Evolutionary conservation across 495 filamentous ascomycete species (phyloP), one percentile per base, ranked within the genome.

Genomic region (Hyaloscypha variabilis): DNA sequence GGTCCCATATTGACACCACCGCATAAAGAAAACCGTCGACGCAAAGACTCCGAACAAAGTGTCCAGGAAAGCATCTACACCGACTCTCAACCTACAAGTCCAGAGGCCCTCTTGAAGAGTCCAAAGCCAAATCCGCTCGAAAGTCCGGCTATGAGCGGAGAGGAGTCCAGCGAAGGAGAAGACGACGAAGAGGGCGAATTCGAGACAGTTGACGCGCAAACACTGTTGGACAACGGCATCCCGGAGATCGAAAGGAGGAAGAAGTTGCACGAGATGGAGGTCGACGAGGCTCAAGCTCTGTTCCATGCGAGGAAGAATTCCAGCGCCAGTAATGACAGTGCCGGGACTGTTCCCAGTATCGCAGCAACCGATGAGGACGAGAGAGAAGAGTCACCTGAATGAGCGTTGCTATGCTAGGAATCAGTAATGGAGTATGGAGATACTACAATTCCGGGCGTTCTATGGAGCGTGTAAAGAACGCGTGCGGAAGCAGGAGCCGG

Each of bases 201-300:
- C 25, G 83, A 85, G 54, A 76, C 72, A 6, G 71, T 76, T 10
- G 65, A 80, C 2, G 79, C 75, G 23, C 63, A 74, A 30, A 68
- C 79, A 63, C 63, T 78, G 14, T 70, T 79, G 21, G 55, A 28
- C 10, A 74, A 68, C 24, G 36, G 36, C 8, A 66, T 58, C 17
- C 66, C 74, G 19, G 72, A 78, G 39, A 66, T 68, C 36, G 73
- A 78, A 63, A 76, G 77, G 70, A 83, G 83, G 77, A 69, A 82
- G 63, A 78, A 77, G 46, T 76, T 86, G 24, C 83, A 84, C 62
- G 79, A 74, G 61, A 86, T 86, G 82, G 83, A 86, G 67, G 72
- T 78, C 19, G 79, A 78, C 46, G 83, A 86, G 62, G 83, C 83
- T 8, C 78, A 77, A 13, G 82, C 80, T 8, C 69, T 86, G 17